These are phyloP conservation scores for Solanum chilense DNA, from an alignment of 257 asterid species.

Conservation along the genomic window DNA sequence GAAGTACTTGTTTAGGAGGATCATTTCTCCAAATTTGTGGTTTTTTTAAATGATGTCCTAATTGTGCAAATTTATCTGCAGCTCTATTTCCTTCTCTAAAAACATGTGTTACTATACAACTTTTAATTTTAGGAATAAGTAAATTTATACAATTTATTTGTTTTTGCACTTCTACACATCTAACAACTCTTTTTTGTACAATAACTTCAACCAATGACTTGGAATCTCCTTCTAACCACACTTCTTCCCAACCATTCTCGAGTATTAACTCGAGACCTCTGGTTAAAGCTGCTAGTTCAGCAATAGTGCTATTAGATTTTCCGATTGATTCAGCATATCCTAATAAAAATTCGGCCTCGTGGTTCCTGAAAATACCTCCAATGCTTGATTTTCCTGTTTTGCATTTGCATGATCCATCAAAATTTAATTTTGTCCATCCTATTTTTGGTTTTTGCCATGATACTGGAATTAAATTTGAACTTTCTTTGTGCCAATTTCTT, in stretches of 20 bases:
- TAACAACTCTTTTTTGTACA: constrained; percentile 13
- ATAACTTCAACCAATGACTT: constrained; percentile 46
- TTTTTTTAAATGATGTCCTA: constrained; percentile 45
- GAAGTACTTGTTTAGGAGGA: constrained; percentile 39
- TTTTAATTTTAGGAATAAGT: constrained; percentile 34
- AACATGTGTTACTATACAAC: constrained; percentile 39
- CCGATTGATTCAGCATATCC: constrained; percentile 66
- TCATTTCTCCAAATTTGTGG: constrained; percentile 49
- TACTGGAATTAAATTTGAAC: constrained; percentile 18
- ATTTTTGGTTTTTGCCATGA: constrained; percentile 47
- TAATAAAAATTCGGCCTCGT: constrained; percentile 48
- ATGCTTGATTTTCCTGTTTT: constrained; percentile 56
- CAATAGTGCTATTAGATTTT: constrained; percentile 44
- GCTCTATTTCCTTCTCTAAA: constrained; percentile 69
- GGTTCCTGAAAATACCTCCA: constrained; percentile 62
- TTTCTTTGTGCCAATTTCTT: constrained; percentile 36
- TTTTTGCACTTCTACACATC: constrained; percentile 30
- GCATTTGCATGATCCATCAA: constrained; percentile 72
- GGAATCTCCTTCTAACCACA: constrained; percentile 78
- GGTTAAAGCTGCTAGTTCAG: constrained; percentile 50
- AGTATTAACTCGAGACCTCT: constrained; percentile 61
- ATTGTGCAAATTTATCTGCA: constrained; percentile 60
- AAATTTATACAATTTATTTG: constrained; percentile 27
- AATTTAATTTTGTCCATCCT: constrained; percentile 71
- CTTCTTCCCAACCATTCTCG: constrained; percentile 52